Base-by-base conservation (phyloP, 805 yeast species). In the Blastobotrys muscicola region DNA sequence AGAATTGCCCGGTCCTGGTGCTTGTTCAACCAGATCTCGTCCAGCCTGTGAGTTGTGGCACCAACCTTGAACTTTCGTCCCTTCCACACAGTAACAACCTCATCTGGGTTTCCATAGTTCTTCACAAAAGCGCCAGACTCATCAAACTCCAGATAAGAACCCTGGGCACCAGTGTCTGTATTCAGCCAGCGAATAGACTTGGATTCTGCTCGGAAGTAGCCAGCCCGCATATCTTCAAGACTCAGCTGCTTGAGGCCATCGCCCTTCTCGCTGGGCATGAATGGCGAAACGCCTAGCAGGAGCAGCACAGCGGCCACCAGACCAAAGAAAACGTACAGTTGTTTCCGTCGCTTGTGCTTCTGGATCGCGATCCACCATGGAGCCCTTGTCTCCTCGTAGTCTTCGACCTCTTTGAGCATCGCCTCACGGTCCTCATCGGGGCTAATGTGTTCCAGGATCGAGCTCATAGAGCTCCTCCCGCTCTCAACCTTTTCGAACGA, bases 171-270 rank as follows among this genome's bases (percentile, higher is more conserved):
- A 16, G 68, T 68, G 1, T 76, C 75, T 14, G 66, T 65, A 12
- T 58, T 54, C 37, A 85, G 74, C 95, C 95, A 85, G 58, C 82
- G 90, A 29, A 85, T 67, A 7, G 72, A 59, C 48, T 75, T 73
- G 40, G 55, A 61, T 11, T 65, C 60, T 0, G 92, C 81, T 0
- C 57, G 48, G 52, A 82, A 82, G 2, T 73, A 68, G 1, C 77
- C 77, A 41, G 74, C 72, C 50, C 90, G 70, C 2, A 70, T 64
- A 34, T 67, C 64, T 1, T 65, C 62, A 41, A 77, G 70, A 0
- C 68, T 57, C 7, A 74, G 56, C 33, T 7, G 38, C 20, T 15
- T 16, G 26, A 20, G 26, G 26, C 26, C 26, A 20, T 20, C 26
- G 26, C 6, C 26, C 26, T 20, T 20, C 26, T 20, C 26, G 26